Evolutionary conservation across 1,139 yeast genomes (phyloP).

Genomic region (Pichia sp.): DNA sequence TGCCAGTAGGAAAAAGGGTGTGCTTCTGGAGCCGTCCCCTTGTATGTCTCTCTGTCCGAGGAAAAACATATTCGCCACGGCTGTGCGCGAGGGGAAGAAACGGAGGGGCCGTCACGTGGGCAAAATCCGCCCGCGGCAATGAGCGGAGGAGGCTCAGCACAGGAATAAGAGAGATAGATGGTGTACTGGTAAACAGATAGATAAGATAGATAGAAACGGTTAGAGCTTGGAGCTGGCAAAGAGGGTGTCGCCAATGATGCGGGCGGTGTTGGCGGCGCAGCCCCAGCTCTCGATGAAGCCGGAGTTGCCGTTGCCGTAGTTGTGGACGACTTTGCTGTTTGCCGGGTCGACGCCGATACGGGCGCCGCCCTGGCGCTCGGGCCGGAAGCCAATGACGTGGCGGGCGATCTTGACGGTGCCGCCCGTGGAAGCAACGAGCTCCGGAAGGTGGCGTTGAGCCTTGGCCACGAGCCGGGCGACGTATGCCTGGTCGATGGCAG

Average conservation of each 20-base stretch:
- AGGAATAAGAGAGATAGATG: not conserved
- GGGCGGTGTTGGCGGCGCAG: slow-evolving; percentile 31
- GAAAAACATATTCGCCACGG: not conserved
- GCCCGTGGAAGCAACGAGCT: slow-evolving; percentile 29
- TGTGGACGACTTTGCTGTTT: slow-evolving; percentile 40
- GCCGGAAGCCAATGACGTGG: slow-evolving; percentile 47
- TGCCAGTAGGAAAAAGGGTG: no score
- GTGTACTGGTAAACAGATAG: not conserved
- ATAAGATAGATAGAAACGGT: not conserved
- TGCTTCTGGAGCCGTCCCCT: no score
- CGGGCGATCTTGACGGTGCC: slow-evolving; percentile 35
- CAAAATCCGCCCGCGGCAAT: no score
- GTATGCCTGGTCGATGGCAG: slow-evolving; percentile 37
- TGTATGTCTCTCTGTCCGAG: no score
- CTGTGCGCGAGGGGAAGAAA: not conserved
- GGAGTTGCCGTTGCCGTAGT: slow-evolving; percentile 46
- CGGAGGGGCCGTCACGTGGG: no score
- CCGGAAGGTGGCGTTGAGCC: slow-evolving; percentile 42
- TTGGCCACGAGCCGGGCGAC: slow-evolving; percentile 38
- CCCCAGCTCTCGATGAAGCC: slow-evolving; percentile 49
- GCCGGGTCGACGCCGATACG: slow-evolving; percentile 39
- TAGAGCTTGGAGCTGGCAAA: slow-evolving; percentile 8
- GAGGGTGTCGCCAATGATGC: slow-evolving; percentile 7
- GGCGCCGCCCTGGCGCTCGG: slow-evolving; percentile 44
- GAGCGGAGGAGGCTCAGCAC: no score